A percentile compares a stretch with the other conserved stretches of the same genome.
Conservation (phyloP, 768 basidiomycete genomes). For the Termitomyces sp. region DNA sequence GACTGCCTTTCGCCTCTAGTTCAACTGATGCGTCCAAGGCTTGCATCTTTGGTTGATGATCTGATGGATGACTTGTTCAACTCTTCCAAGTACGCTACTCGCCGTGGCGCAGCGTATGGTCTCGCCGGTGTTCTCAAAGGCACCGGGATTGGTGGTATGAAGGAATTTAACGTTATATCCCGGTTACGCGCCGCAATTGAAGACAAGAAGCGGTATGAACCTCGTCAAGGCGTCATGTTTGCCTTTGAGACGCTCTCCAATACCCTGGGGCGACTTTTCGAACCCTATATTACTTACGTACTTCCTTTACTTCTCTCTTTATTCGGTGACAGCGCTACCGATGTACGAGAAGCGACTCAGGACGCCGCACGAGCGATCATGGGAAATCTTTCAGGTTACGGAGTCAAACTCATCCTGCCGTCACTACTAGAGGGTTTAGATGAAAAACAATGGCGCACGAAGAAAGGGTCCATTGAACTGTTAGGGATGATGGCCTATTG, state of each 20-base stretch:
- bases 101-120: constrained; percentile 98
- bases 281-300: constrained; percentile 83
- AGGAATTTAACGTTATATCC: constrained; percentile 73
- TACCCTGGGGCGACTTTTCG: constrained; percentile 85
- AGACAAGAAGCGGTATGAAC: constrained; percentile 84
- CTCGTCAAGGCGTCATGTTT: constrained; percentile 92
- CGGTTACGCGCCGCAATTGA: constrained; percentile 72
- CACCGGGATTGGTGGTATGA: constrained; percentile 80
- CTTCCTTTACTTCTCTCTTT: constrained; percentile 77
- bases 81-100: constrained; percentile 80
- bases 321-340: constrained; percentile 82
- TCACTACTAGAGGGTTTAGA: constrained; percentile 86
- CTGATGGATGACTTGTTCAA: constrained; percentile 75
- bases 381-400: constrained; percentile 91
- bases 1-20: constrained; percentile 92
- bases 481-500: constrained; percentile 99
- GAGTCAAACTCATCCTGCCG: constrained; percentile 92
- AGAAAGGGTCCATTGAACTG: constrained; percentile 95
- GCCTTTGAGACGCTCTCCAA: constrained; percentile 88
- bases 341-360: constrained; percentile 90
- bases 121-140: constrained; percentile 91
- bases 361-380: constrained; percentile 93
- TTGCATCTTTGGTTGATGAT: constrained; percentile 62
- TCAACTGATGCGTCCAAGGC: constrained; percentile 54
- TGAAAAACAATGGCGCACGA: constrained; percentile 98